phyloP scores from a whole-genome alignment of 163 green algal genomes.

The Scenedesmus sp. region DNA sequence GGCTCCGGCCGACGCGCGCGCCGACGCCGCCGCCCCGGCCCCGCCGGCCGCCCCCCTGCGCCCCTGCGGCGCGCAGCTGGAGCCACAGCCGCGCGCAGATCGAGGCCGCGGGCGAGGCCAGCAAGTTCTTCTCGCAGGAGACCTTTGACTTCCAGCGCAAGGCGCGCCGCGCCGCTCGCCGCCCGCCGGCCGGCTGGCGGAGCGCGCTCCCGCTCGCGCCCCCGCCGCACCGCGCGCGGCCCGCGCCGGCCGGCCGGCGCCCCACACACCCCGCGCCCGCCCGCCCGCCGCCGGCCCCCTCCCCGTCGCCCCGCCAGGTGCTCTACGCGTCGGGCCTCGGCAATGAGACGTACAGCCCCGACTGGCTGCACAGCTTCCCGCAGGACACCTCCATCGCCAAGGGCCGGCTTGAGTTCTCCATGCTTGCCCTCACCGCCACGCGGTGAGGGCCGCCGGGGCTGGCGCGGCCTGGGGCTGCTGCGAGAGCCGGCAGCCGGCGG shows the following conservation, averaged over 20 bases:
- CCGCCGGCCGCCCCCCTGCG: not conserved
- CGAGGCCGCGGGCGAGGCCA: not conserved
- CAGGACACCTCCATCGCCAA: slow-evolving; percentile 11
- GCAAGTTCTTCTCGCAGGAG: not conserved
- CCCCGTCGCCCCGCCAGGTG: too few species aligned
- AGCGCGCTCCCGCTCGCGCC: too few species aligned
- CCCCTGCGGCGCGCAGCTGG: not conserved
- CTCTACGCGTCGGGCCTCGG: slow-evolving; percentile 6
- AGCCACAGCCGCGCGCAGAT: not conserved
- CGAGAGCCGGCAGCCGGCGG: too few species aligned
- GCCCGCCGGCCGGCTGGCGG: too few species aligned
- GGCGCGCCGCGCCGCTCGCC: too few species aligned
- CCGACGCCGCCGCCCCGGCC: not conserved
- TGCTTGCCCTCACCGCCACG: not conserved
- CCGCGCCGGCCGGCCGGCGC: too few species aligned
- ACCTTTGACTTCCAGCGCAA: not conserved
- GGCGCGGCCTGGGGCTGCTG: not conserved
- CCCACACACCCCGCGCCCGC: too few species aligned
- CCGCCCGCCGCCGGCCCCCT: too few species aligned
- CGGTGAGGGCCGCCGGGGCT: not conserved
- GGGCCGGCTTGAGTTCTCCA: not conserved
- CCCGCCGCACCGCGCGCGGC: too few species aligned
- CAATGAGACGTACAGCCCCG: not conserved
- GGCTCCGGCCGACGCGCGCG: not conserved
- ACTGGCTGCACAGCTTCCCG: slow-evolving; percentile 1